These are phyloP conservation scores for Trichoderma koningii DNA, from an alignment of 2,329 filamentous ascomycete species.

Conservation along the genomic window DNA sequence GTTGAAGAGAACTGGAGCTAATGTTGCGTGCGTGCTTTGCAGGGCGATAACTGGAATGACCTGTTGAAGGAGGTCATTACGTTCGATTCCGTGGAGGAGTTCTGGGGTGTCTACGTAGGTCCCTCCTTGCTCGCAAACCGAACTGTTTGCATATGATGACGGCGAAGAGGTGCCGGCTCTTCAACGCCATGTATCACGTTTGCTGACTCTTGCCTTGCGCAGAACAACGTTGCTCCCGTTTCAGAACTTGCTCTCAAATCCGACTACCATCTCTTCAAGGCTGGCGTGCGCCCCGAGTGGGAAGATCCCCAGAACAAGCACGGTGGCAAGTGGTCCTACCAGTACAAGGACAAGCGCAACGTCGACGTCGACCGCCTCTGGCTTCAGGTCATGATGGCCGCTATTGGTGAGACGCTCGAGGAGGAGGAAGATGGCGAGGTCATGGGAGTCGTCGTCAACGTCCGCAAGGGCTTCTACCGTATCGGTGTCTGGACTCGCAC, in stretches of 20 bases:
- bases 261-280: slow-evolving; percentile 99
- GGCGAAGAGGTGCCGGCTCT: neutral
- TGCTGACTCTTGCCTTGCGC: slow-evolving; percentile 7
- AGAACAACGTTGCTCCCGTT: slow-evolving; percentile 99
- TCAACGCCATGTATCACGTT: neutral
- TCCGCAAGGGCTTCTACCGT: slow-evolving; percentile 97
- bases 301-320: slow-evolving; percentile 99
- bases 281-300: slow-evolving; percentile 95
- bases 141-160: neutral
- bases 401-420: slow-evolving; percentile 97
- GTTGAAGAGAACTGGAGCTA: neutral
- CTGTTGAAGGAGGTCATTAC: slow-evolving; percentile 97
- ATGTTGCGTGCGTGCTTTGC: neutral
- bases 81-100: slow-evolving; percentile 98
- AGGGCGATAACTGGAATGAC: slow-evolving; percentile 99
- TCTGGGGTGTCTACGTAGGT: slow-evolving; percentile 98
- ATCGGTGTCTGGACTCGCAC: slow-evolving; percentile 97
- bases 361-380: slow-evolving; percentile 93
- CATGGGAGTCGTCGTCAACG: slow-evolving; percentile 99
- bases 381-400: slow-evolving; percentile 95
- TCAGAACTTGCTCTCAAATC: slow-evolving; percentile 96
- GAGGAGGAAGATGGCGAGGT: slow-evolving; percentile 93
- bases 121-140: neutral
- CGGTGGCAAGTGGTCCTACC: slow-evolving; percentile 97
- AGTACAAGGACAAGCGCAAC: slow-evolving; percentile 92